phyloP scores from a whole-genome alignment of 371 early-diverging fungal genomes.

The Circinella umbellata region DNA sequence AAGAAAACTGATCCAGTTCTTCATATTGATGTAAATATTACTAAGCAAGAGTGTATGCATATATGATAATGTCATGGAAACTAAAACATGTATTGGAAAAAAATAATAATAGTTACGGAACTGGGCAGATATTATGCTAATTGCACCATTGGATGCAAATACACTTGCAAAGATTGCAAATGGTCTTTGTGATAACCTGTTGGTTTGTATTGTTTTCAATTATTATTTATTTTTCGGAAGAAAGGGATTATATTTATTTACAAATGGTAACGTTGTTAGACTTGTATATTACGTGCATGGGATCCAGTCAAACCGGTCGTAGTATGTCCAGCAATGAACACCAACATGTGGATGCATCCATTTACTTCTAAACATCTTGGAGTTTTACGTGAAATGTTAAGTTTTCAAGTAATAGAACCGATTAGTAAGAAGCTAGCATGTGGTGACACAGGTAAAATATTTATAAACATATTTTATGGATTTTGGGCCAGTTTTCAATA shows the following conservation, averaged over 20 bases:
- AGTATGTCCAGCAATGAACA: slow-evolving; percentile 97
- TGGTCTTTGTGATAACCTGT: slow-evolving; percentile 94
- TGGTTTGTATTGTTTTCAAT: slow-evolving; percentile 51
- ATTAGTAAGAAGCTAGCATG: slow-evolving; percentile 90
- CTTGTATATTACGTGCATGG: slow-evolving; percentile 94
- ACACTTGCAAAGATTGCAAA: slow-evolving; percentile 90
- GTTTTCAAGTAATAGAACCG: slow-evolving; percentile 74
- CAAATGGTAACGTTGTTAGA: slow-evolving; percentile 53
- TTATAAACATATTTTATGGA: no score
- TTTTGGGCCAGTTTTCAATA: no score
- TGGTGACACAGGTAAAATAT: slow-evolving; percentile 81
- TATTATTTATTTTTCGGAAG: not conserved
- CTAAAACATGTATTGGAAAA: not conserved
- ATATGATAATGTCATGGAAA: not conserved
- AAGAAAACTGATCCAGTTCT: slow-evolving; percentile 89
- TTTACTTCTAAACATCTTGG: slow-evolving; percentile 79
- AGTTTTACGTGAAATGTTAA: slow-evolving; percentile 52
- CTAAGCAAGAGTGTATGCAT: not conserved
- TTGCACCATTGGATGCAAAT: slow-evolving; percentile 95
- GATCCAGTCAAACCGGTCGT: slow-evolving; percentile 71
- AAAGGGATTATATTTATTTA: no score
- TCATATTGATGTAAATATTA: slow-evolving; percentile 82
- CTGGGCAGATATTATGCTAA: slow-evolving; percentile 92
- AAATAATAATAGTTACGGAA: slow-evolving; percentile 72
- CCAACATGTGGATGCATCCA: slow-evolving; percentile 96